phyloP scores from a whole-genome alignment of 495 filamentous ascomycete species.

The Penicillium chermesinum region DNA sequence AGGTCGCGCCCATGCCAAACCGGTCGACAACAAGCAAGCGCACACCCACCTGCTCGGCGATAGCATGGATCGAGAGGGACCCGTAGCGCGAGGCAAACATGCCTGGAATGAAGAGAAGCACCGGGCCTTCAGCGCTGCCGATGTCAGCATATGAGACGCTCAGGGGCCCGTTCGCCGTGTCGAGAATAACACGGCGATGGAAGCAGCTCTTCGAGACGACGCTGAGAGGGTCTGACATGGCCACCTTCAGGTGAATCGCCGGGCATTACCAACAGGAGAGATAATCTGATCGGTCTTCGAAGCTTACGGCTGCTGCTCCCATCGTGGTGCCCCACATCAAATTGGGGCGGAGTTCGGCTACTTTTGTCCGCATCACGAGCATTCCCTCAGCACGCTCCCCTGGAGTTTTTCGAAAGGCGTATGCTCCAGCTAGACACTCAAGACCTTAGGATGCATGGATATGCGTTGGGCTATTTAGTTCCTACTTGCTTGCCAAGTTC shows the following conservation, averaged over 20 bases:
- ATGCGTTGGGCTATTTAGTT: too few species aligned
- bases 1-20: slow-evolving; percentile 42
- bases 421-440: too few species aligned
- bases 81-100: slow-evolving; percentile 34
- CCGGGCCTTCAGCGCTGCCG: slow-evolving; percentile 14
- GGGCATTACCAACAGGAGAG: neutral
- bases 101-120: slow-evolving; percentile 27
- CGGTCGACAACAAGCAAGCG: slow-evolving; percentile 29
- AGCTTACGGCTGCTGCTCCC: too few species aligned
- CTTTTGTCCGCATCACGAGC: too few species aligned
- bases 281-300: too few species aligned
- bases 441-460: too few species aligned
- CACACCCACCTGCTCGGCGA: slow-evolving; percentile 28
- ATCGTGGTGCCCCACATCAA: neutral
- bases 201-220: slow-evolving; percentile 23
- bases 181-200: slow-evolving; percentile 22
- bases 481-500: too few species aligned
- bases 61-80: slow-evolving; percentile 19
- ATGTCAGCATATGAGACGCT: slow-evolving; percentile 24
- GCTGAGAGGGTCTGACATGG: neutral
- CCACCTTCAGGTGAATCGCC: neutral
- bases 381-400: too few species aligned
- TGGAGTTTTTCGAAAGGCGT: too few species aligned
- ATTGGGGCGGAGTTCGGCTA: neutral
- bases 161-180: slow-evolving; percentile 18